Percentiles rank a stretch among this genome's conserved stretches.
phyloP scores from a whole-genome alignment of 148 eudicot species.

The Rhododendron henanense region DNA sequence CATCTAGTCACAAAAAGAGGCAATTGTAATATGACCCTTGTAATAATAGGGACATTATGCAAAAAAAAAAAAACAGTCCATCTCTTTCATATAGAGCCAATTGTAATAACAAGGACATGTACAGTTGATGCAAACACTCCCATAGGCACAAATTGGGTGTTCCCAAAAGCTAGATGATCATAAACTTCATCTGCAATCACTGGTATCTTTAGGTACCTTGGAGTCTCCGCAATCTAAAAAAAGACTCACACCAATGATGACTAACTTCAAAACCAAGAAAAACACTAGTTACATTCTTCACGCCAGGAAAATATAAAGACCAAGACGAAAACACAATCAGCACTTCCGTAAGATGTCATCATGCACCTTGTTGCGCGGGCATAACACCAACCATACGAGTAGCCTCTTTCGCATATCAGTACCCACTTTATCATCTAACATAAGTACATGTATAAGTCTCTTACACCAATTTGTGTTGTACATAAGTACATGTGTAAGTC shows the following conservation, averaged over 20 bases:
- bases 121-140: conserved; percentile 50
- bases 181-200: conserved; percentile 83
- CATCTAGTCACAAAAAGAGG: too few relatives aligned
- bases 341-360: too few relatives aligned
- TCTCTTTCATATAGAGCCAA: conserved; percentile 73
- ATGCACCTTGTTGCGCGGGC: too few relatives aligned
- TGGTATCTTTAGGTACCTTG: conserved; percentile 39
- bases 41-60: too few relatives aligned
- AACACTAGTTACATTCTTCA: neutral
- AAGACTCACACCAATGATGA: neutral
- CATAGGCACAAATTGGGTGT: conserved; percentile 68
- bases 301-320: neutral
- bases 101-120: conserved; percentile 47
- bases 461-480: too few relatives aligned
- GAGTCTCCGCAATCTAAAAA: conserved; percentile 65
- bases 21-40: too few relatives aligned
- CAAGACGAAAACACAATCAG: too few relatives aligned
- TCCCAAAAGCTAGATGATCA: conserved; percentile 49
- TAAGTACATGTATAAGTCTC: too few relatives aligned
- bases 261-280: neutral
- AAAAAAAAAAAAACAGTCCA: conserved; percentile 31
- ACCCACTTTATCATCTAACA: too few relatives aligned
- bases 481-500: too few relatives aligned
- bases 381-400: too few relatives aligned
- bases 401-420: too few relatives aligned